These are phyloP conservation scores for Aspergillus pseudonomiae DNA, from an alignment of 2,329 filamentous ascomycete species.

Conservation along the genomic window DNA sequence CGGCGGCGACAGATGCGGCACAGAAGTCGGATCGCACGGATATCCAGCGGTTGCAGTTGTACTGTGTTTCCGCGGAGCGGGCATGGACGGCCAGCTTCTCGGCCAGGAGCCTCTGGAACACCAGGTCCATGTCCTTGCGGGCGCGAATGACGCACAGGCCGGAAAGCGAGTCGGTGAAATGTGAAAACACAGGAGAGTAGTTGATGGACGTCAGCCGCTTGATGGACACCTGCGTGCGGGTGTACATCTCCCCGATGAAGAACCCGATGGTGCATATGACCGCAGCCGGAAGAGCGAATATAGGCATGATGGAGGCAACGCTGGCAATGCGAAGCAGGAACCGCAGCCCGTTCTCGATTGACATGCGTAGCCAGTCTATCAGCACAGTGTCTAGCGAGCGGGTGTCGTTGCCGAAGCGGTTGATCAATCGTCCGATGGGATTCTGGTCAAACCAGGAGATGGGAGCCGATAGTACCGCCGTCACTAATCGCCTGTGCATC, in stretches of 20 bases:
- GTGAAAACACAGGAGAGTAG: conserved; percentile 60
- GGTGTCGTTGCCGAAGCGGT: conserved; percentile 60
- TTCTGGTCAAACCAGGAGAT: conserved; percentile 61
- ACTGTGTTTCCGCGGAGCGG: conserved; percentile 53
- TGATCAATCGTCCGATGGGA: conserved; percentile 50
- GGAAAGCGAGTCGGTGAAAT: conserved; percentile 58
- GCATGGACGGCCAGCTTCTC: conserved; percentile 54
- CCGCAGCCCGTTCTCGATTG: conserved; percentile 44
- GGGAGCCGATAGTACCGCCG: conserved; percentile 56
- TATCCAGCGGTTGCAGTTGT: conserved; percentile 63
- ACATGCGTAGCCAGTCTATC: conserved; percentile 43
- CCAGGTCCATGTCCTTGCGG: conserved; percentile 51
- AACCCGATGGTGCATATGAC: conserved; percentile 52
- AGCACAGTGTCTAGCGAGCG: conserved; percentile 57
- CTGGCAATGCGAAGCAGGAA: conserved; percentile 53
- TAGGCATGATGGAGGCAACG: conserved; percentile 56
- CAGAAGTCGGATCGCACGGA: conserved; percentile 58
- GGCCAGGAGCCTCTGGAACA: conserved; percentile 55
- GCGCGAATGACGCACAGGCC: conserved; percentile 58
- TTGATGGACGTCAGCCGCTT: conserved; percentile 52
- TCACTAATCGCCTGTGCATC: conserved; percentile 58
- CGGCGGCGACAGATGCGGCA: conserved; percentile 56
- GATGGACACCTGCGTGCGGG: conserved; percentile 52
- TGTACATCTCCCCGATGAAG: conserved; percentile 55
- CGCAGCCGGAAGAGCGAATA: conserved; percentile 54